Evolutionary conservation across 1,139 yeast genomes (phyloP), one percentile per base, ranked within the genome.

Genomic region (Saccharomyces hybrid): DNA sequence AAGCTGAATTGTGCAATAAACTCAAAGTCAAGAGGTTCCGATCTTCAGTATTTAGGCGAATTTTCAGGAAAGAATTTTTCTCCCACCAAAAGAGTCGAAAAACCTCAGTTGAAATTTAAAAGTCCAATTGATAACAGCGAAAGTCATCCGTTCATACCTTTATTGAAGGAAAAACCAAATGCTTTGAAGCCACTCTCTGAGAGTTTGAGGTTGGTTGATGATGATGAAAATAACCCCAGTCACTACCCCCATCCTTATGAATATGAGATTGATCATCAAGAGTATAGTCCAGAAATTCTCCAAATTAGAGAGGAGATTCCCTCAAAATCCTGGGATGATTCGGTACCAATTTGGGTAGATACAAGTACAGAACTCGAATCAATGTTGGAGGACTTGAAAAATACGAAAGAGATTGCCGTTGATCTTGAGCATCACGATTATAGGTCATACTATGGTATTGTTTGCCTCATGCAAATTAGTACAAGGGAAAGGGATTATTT

Each of bases 401-500:
- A 68, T 1, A 77, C 78, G 58, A 71, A 75, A 1, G 96, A 83
- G 59, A 80, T 95, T 47, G 99, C 99, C 0, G 86, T 95, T n/a
- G 99, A 95, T 76, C 79, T 95, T 61, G 99, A 95, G 68, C 99
- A 95, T 70, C 99, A 95, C 67, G 98, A 91, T 65, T 87, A 81
- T 68, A 78, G 98, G 70, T 79, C 97, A 0, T 95, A 88, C 64
- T 84, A 86, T 63, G 99, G 99, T 50, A 74, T 95, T 51, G 95
- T 91, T 1, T 90, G 95, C 70, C 75, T 95, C 53, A 89, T 95
- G 97, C 99, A 95, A 71, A 84, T 95, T 20, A 86, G 96, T 53
- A 84, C 86, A 50, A 75, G 95, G 54, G 81, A 82, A n/a, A 78
- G 81, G 58, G 99, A 82, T 70, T 95, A 84, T 85, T 75, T 89